A percentile compares a stretch with the other conserved stretches of the same genome.
Conservation (phyloP, 257 asterid genomes). For the Paulownia fortunei region DNA sequence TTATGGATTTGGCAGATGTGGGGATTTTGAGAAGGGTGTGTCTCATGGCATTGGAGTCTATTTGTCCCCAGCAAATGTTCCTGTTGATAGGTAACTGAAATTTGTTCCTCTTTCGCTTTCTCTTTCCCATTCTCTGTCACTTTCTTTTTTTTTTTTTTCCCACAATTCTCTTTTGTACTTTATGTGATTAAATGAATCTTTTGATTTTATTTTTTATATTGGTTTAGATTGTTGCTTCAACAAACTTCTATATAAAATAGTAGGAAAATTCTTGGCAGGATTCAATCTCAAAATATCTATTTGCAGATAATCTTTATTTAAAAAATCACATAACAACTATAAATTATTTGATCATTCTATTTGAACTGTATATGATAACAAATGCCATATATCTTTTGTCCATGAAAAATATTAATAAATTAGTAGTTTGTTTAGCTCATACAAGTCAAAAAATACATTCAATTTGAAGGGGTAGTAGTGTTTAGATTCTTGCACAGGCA, state of each 20-base stretch:
- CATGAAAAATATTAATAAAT: too few relatives aligned
- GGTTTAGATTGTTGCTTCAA: too few relatives aligned
- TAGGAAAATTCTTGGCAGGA: too few relatives aligned
- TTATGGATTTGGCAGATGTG: constrained; percentile 48
- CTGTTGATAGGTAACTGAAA: constrained; percentile 37
- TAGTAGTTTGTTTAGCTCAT: not conserved
- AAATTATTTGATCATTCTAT: too few relatives aligned
- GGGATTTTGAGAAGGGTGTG: constrained; percentile 6
- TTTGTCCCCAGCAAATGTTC: constrained; percentile 39
- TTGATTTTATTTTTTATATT: not conserved
- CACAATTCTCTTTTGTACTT: not conserved
- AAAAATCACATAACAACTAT: too few relatives aligned
- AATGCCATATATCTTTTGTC: not conserved
- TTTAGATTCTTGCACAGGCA: not conserved
- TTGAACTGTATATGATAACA: too few relatives aligned
- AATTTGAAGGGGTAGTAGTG: not conserved
- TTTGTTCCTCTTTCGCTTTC: not conserved
- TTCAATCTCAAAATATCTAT: too few relatives aligned
- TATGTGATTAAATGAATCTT: not conserved
- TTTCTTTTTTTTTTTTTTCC: not conserved
- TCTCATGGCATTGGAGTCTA: constrained; percentile 48
- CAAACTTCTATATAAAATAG: too few relatives aligned
- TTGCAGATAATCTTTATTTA: too few relatives aligned
- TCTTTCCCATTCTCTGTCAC: not conserved
- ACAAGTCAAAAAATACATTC: not conserved